Percentiles rank a stretch among this genome's conserved stretches.
phyloP scores from a whole-genome alignment of 2,329 filamentous ascomycete species.

The Microcyclosporella mali region DNA sequence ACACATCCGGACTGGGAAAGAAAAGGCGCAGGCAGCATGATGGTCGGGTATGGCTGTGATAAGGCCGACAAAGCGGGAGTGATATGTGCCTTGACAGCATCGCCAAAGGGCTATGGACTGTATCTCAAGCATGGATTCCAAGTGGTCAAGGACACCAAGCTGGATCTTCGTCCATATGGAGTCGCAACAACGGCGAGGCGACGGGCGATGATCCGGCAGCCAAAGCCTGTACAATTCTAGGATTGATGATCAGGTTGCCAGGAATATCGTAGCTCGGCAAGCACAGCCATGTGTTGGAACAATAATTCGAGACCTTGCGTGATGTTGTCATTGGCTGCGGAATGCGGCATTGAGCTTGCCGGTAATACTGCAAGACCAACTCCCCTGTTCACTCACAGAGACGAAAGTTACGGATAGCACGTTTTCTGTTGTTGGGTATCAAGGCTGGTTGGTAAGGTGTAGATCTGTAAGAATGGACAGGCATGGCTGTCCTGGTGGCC shows the following conservation, averaged over 20 bases:
- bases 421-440: no score
- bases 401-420: no score
- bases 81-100: constrained; percentile 32
- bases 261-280: no score
- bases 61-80: constrained; percentile 35
- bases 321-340: no score
- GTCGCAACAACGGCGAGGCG: constrained; percentile 17
- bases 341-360: no score
- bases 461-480: no score
- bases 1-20: constrained; percentile 37
- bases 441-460: no score
- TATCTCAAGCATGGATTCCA: constrained; percentile 35
- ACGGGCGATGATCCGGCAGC: constrained; percentile 14
- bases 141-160: constrained; percentile 13
- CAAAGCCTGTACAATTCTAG: neutral
- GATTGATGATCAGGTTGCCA: neutral
- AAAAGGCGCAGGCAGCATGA: constrained; percentile 35
- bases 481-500: no score
- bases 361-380: no score
- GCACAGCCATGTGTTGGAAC: no score
- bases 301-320: no score
- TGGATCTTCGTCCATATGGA: constrained; percentile 21
- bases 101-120: constrained; percentile 25
- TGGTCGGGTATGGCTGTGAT: constrained; percentile 35
- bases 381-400: no score